Base-by-base conservation (phyloP, 192 early-diverging fungal genomes). In the Jimgerdemannia lactiflua region DNA sequence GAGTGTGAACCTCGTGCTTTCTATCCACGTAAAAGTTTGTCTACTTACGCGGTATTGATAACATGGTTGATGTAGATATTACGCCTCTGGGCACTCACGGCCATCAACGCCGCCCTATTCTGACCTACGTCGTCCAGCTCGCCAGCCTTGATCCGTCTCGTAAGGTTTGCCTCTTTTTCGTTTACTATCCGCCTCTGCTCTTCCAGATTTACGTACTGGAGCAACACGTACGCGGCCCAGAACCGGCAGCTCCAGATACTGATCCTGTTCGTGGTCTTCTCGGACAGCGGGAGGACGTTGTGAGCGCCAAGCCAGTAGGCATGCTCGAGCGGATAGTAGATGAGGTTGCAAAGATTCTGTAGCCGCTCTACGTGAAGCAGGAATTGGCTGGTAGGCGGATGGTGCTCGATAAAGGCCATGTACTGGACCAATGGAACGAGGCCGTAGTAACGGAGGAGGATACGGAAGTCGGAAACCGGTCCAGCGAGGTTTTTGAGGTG, bases 281-380 rank as follows among this genome's bases (percentile, higher is more conserved):
- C 90, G 8, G 91, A 84, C 68, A 97, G 80, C 20, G 90, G 86
- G 66, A 98, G 90, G 19, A 98, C 86, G 66, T 93, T 87, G 76
- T 99, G 95, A 39, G 90, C 87, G 6, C 89, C 94, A 69, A 99
- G 86, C 95, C 95, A 99, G 88, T 96, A 99, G 44, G 90, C 86
- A 80, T 99, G 97, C 79, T 99, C 97, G 42, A 99, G 88, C 39
- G 97, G 97, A 75, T 99, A 99, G 86, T 99, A 99, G 78, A 87
- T 80, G 44, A 96, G 75, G 67, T 95, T 94, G 71, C 85, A 83
- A 68, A 95, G 80, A 75, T 99, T 99, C 83, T 97, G 95, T n/a
- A 94, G 76, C 29, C 97, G 92, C 78, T 91, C 91, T 4, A 98
- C 82, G 70, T 88, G 76, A 20, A 92, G 85, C 42, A 93, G 82